phyloP scores from a whole-genome alignment of 2,329 filamentous ascomycete genomes.

The Xylariales sp. region DNA sequence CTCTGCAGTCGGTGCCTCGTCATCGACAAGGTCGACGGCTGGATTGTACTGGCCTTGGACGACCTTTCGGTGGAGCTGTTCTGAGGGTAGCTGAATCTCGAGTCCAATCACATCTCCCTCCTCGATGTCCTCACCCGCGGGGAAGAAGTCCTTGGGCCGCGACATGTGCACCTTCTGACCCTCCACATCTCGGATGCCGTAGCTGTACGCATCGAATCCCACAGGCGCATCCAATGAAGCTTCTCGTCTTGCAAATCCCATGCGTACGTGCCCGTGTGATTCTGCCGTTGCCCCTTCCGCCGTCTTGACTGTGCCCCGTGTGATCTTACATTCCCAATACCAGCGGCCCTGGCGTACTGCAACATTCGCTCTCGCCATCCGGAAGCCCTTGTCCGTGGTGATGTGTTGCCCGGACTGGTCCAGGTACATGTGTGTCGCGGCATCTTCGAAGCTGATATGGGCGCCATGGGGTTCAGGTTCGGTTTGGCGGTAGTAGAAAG shows the following conservation, averaged over 20 bases:
- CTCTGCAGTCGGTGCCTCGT: constrained; percentile 50
- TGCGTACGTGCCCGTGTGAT: constrained; percentile 63
- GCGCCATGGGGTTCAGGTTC: constrained; percentile 80
- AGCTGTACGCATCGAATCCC: constrained; percentile 88
- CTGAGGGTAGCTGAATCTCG: constrained; percentile 79
- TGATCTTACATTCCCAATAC: constrained; percentile 92
- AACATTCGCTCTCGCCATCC: constrained; percentile 86
- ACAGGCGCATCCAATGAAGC: constrained; percentile 79
- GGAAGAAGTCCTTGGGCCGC: constrained; percentile 85
- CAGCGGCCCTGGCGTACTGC: constrained; percentile 83
- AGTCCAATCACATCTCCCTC: constrained; percentile 94
- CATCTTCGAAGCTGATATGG: constrained; percentile 89
- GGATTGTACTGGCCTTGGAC: constrained; percentile 86
- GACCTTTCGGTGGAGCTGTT: constrained; percentile 81
- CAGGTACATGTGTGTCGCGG: constrained; percentile 79
- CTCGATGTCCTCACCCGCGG: constrained; percentile 69
- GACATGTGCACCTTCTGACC: constrained; percentile 94
- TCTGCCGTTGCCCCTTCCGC: constrained; percentile 39
- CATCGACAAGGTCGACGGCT: constrained; percentile 65
- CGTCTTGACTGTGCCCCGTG: constrained; percentile 62
- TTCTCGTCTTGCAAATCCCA: constrained; percentile 82
- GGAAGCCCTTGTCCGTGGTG: constrained; percentile 88
- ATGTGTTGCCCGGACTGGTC: constrained; percentile 70
- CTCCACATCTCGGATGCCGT: constrained; percentile 82
- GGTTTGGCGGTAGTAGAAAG: constrained; percentile 82